phyloP scores from a whole-genome alignment of 2,329 filamentous ascomycete genomes.

The Plectosphaerella plurivora region DNA sequence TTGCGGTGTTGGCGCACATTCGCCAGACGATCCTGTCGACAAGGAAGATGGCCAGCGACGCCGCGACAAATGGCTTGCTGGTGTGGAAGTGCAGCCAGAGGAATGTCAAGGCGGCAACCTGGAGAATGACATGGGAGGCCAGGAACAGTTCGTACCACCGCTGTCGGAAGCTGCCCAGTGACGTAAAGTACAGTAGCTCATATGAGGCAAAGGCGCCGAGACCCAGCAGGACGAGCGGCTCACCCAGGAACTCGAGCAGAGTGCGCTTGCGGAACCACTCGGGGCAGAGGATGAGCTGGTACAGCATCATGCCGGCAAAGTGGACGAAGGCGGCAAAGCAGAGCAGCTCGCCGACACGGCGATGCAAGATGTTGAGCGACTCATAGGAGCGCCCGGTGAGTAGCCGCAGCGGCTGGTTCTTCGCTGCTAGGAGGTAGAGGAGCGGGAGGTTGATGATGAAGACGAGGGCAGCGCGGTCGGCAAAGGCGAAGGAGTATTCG shows the following conservation, averaged over 20 bases:
- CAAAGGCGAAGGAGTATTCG: constrained; percentile 51
- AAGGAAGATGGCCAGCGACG: constrained; percentile 51
- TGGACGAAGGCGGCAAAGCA: constrained; percentile 57
- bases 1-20: constrained; percentile 44
- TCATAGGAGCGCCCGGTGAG: constrained; percentile 64
- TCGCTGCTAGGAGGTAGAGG: constrained; percentile 61
- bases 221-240: constrained; percentile 48
- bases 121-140: constrained; percentile 32
- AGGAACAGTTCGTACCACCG: constrained; percentile 40
- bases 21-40: constrained; percentile 55
- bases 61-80: constrained; percentile 46
- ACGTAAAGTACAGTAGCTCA: constrained; percentile 58
- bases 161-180: constrained; percentile 43
- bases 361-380: constrained; percentile 61
- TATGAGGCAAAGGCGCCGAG: constrained; percentile 52
- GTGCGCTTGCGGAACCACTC: constrained; percentile 35
- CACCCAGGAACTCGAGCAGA: constrained; percentile 44
- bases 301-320: constrained; percentile 48
- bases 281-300: constrained; percentile 46
- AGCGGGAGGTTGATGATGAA: constrained; percentile 44
- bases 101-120: constrained; percentile 40
- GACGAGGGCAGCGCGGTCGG: constrained; percentile 51
- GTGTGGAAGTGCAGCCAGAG: constrained; percentile 56
- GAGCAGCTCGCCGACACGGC: constrained; percentile 57
- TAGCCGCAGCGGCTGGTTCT: constrained; percentile 58